Evolutionary conservation across 352 stramenopile genomes (phyloP), one percentile per base, ranked within the genome.

Genomic region (Phytophthora ramorum): DNA sequence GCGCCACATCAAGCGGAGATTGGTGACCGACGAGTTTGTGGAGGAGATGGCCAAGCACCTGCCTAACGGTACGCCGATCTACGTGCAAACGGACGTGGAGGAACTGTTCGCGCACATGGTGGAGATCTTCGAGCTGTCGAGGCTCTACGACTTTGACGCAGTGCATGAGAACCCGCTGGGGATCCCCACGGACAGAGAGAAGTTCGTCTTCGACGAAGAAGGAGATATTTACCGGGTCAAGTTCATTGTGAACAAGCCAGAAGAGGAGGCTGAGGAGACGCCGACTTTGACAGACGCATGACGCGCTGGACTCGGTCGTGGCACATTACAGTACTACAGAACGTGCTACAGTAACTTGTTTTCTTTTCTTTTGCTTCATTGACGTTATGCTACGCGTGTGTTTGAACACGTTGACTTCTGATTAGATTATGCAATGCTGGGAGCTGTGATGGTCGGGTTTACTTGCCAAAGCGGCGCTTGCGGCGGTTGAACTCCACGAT

Each of bases 381-480:
- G 53, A 57, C 7, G 58, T 60, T 59, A 58, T 57, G 20, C 20
- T 57, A 41, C 20, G 51, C 24, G 19, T 62, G 41, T 24, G 7
- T 35, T 24, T 7, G 32, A 20, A 41, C 30, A 32, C 54, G 66
- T 49, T 24, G 35, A 62, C 30, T 69, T 54, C 6, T 53, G 41
- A 38, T 61, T 70, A 65, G 54, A 70, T n/a, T 65, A 70, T 63
- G 44, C 44, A 71, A 48, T 30, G 35, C 40, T 58, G 35, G 13
- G 19, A 51, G 30, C 17, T 41, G 37, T 20, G 47, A 32, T 55
- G 22, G 16, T 49, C 58, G 17, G 28, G 28, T 62, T 75, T 82
- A 97, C 73, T 96, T 96, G 65, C 88, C 90, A 73, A 95, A 97
- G 65, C 92, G 90, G 46, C 91, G 86, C 61, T 96, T 88, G 60